Base-by-base conservation (phyloP, 169 alveolate species). In the Eimeria zaria region DNA sequence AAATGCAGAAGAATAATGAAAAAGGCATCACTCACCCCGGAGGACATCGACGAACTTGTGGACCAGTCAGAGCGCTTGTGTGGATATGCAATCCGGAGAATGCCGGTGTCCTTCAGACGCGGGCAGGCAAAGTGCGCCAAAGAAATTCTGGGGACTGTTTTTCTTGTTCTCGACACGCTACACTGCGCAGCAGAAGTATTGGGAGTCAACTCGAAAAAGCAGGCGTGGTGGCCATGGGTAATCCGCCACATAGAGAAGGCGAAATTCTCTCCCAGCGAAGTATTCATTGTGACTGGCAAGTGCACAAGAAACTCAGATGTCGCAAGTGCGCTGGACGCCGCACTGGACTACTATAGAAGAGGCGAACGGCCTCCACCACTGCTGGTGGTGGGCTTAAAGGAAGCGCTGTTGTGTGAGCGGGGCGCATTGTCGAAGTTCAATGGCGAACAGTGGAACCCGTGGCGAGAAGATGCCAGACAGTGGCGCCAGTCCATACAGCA, bases 131-230 rank as follows among this genome's bases (percentile, higher is more conserved):
- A n/a, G 44, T n/a, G 30, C 46, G 76, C 76, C 36, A 36, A 24
- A 41, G 8, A 11, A 7, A 0, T 44, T 48, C 89, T 80, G 60
- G 89, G 89, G n/a, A 67, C 12, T 9, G 9, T 22, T 2, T 80
- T 80, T 20, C 18, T 80, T 14, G 46, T 80, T 30, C 24, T 80
- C 3, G 89, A 80, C 69, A 30, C 30, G 67, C 46, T 80, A 46
- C 51, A 80, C 71, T 80, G 89, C n/a, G 71, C 89, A 3, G 48
- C 64, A 46, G 67, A 80, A 53, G 89, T 80, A 46, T 30, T 80
- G 60, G 89, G 89, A 46, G 67, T 20, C 1, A 80, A 51, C 33
- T 1, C 41, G 2, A 11, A 41, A 24, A 80, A 27, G 16, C 41
- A 41, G 6, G 12, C 24, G 1, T 80, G 89, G 89, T 80, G 89